Conservation (phyloP, 208 protist genomes). For the Crithidia expoeki region DNA sequence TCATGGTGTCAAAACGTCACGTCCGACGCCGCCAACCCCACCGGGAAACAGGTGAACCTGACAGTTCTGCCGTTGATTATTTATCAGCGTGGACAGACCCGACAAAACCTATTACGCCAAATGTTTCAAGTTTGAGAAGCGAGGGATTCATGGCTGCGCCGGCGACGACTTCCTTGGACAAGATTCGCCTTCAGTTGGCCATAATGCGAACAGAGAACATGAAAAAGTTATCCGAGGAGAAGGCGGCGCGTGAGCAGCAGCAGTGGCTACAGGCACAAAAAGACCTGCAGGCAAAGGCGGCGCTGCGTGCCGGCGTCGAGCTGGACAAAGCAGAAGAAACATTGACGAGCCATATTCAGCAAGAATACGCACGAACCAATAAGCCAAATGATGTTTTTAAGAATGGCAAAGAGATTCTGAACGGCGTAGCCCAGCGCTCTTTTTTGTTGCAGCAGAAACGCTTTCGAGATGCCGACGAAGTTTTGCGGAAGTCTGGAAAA, state of each 20-base stretch:
- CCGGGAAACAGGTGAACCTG: background rate
- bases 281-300: conserved; percentile 9
- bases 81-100: background rate
- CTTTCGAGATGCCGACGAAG: conserved; percentile 67
- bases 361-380: conserved; percentile 21
- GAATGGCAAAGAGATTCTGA: conserved; percentile 58
- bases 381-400: conserved; percentile 63
- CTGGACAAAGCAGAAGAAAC: background rate
- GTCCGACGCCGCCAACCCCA: conserved; percentile 22
- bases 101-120: background rate
- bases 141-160: conserved; percentile 54
- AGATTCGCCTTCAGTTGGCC: conserved; percentile 56
- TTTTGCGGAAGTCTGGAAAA: conserved; percentile 54
- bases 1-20: conserved; percentile 10
- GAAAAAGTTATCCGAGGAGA: conserved; percentile 10
- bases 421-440: conserved; percentile 45
- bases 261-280: conserved; percentile 19
- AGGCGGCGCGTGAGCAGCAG: conserved; percentile 12
- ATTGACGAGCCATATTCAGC: conserved; percentile 22
- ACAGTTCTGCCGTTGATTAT: background rate
- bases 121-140: conserved; percentile 26
- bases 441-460: conserved; percentile 36
- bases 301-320: background rate
- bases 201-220: conserved; percentile 31
- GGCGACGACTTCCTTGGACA: conserved; percentile 55